These are phyloP conservation scores for Stephania cephalantha DNA, from an alignment of 164 flowering plant species.

Conservation along the genomic window DNA sequence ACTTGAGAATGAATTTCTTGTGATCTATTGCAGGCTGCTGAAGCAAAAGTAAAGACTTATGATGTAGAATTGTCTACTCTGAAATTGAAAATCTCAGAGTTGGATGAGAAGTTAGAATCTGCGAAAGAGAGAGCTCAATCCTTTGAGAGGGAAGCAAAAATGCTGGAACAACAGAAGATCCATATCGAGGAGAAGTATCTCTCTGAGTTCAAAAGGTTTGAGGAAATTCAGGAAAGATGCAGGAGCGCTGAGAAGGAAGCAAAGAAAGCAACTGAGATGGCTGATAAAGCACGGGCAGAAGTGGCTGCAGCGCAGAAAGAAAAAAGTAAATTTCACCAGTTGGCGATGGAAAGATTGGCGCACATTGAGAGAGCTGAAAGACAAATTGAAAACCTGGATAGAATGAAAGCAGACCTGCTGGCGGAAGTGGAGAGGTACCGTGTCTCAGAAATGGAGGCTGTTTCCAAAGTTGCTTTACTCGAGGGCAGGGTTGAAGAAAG, in stretches of 20 bases:
- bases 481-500: slow-evolving; percentile 82
- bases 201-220: slow-evolving; percentile 69
- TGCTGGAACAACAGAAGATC: slow-evolving; percentile 65
- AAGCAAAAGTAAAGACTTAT: slow-evolving; percentile 64
- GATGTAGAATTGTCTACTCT: slow-evolving; percentile 51
- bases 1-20: neutral
- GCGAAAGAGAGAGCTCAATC: slow-evolving; percentile 59
- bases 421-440: slow-evolving; percentile 49
- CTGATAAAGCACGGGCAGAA: slow-evolving; percentile 78
- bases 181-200: slow-evolving; percentile 68
- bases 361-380: slow-evolving; percentile 79
- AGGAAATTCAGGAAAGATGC: slow-evolving; percentile 78
- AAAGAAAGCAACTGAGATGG: slow-evolving; percentile 70
- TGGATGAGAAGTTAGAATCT: slow-evolving; percentile 56
- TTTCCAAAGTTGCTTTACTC: slow-evolving; percentile 49
- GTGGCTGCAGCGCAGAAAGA: slow-evolving; percentile 66
- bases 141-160: slow-evolving; percentile 65
- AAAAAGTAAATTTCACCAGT: slow-evolving; percentile 54
- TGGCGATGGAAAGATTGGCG: slow-evolving; percentile 79
- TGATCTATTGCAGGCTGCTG: slow-evolving; percentile 57
- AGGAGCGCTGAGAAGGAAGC: slow-evolving; percentile 78
- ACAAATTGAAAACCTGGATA: slow-evolving; percentile 62
- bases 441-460: slow-evolving; percentile 62
- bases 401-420: slow-evolving; percentile 48
- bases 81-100: slow-evolving; percentile 54